Percentiles rank a stretch among this genome's conserved stretches.
Evolutionary conservation across 352 stramenopile species (phyloP).

Genomic region (Phytophthora gonapodyides): DNA sequence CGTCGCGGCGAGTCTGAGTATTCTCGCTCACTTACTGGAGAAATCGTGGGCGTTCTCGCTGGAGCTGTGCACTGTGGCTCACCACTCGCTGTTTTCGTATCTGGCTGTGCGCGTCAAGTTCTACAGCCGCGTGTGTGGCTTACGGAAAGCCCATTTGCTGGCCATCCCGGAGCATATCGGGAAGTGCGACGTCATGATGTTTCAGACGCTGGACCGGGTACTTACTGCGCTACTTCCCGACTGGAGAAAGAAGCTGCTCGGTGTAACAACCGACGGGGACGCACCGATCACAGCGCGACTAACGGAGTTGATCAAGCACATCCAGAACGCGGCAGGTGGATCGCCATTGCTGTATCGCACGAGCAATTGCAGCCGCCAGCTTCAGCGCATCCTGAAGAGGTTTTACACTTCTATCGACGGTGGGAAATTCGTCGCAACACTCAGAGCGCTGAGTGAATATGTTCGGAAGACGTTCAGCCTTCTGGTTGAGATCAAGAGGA

Average conservation of each 20-base stretch:
- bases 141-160: conserved; percentile 36
- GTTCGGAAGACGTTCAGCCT: conserved; percentile 31
- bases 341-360: conserved; percentile 28
- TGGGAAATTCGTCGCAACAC: conserved; percentile 26
- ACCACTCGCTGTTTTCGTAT: conserved; percentile 26
- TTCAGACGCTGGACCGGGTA: conserved; percentile 28
- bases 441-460: conserved; percentile 33
- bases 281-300: conserved; percentile 20
- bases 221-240: conserved; percentile 33
- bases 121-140: conserved; percentile 26
- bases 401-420: conserved; percentile 40
- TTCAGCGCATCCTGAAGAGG: conserved; percentile 32
- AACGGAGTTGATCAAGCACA: conserved; percentile 26
- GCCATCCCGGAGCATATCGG: conserved; percentile 31
- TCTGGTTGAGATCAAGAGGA: conserved; percentile 30
- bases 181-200: conserved; percentile 31
- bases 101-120: conserved; percentile 44
- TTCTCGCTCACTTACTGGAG: conserved; percentile 38
- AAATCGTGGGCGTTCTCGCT: conserved; percentile 50
- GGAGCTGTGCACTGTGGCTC: conserved; percentile 28
- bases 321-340: conserved; percentile 23
- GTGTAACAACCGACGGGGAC: conserved; percentile 25
- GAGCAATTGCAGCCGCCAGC: conserved; percentile 23
- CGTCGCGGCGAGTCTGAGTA: conserved; percentile 37
- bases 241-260: conserved; percentile 37